Percentiles rank a stretch among this genome's conserved stretches.
phyloP scores from a whole-genome alignment of 108 stramenopile species.

The Cyclotella atomus region DNA sequence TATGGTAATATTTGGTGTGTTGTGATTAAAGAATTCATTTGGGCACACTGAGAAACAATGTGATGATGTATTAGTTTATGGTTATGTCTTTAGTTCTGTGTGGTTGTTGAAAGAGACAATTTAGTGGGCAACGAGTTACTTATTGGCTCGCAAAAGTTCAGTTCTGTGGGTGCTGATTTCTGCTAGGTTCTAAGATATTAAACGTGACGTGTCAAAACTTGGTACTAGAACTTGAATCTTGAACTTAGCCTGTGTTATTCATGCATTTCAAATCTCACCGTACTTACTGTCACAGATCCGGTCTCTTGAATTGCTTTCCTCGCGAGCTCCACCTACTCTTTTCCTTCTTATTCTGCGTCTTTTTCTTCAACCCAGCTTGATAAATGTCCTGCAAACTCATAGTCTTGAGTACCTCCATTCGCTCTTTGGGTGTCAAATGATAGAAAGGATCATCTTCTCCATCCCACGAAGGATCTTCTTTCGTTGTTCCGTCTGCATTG shows the following conservation, averaged over 20 bases:
- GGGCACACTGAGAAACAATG: background rate
- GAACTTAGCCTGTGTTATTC: background rate
- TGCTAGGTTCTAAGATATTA: too few species aligned
- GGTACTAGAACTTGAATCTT: background rate
- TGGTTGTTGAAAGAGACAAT: too few species aligned
- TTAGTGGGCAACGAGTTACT: too few species aligned
- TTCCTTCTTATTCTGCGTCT: conserved; percentile 49
- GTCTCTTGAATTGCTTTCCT: conserved; percentile 42
- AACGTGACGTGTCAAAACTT: too few species aligned
- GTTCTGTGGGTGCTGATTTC: too few species aligned
- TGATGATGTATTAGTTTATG: too few species aligned
- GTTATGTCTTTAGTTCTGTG: too few species aligned
- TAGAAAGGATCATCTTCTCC: conserved; percentile 70
- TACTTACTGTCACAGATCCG: conserved; percentile 11
- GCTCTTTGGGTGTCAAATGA: conserved; percentile 62
- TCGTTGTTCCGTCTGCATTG: conserved; percentile 40
- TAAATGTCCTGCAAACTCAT: conserved; percentile 66
- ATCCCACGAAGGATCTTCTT: conserved; percentile 63
- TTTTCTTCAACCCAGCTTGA: conserved; percentile 42
- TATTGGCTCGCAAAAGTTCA: too few species aligned
- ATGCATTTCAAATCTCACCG: background rate
- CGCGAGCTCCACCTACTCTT: conserved; percentile 38
- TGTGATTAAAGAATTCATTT: background rate
- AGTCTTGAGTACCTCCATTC: conserved; percentile 56
- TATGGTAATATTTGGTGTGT: background rate